Evolutionary conservation across 495 filamentous ascomycete genomes (phyloP).

Genomic region (Staphylotrichum tortipilum): DNA sequence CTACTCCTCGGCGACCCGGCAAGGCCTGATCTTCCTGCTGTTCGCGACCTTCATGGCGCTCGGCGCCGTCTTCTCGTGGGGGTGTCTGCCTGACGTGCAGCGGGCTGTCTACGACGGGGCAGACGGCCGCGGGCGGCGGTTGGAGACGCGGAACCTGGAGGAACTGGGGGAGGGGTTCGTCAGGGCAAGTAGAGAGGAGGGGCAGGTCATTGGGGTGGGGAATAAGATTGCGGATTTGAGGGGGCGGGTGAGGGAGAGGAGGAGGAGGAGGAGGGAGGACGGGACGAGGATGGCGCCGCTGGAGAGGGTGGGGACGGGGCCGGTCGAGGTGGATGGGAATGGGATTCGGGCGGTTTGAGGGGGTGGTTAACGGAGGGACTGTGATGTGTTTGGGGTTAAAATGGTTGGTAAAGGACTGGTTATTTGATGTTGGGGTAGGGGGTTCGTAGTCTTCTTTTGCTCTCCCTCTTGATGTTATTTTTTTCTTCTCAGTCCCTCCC

Average conservation of each 20-base stretch:
- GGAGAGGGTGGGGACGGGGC: neutral
- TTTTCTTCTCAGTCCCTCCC: too few species aligned
- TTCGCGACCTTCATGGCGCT: constrained; percentile 28
- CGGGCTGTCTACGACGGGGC: constrained; percentile 11
- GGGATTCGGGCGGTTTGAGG: neutral
- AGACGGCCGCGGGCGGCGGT: neutral
- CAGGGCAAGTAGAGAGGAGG: constrained; percentile 19
- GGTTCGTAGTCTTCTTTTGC: too few species aligned
- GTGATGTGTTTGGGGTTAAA: too few species aligned
- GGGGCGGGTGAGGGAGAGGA: constrained; percentile 7
- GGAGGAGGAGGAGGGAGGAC: neutral
- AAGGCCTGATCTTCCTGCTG: constrained; percentile 29
- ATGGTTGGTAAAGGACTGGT: too few species aligned
- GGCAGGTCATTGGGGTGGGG: constrained; percentile 20
- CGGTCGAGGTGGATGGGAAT: neutral
- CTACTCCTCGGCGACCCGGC: constrained; percentile 19
- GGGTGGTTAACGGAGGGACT: too few species aligned
- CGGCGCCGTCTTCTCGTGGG: constrained; percentile 29
- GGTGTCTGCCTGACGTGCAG: constrained; percentile 28
- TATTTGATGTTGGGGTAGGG: too few species aligned
- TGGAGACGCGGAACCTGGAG: constrained; percentile 25
- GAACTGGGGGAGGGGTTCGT: constrained; percentile 26
- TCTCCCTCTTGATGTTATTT: too few species aligned
- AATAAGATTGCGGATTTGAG: constrained; percentile 22
- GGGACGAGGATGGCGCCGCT: neutral